phyloP scores from a whole-genome alignment of 2,329 filamentous ascomycete genomes.

The Dactylonectria estremocensis region DNA sequence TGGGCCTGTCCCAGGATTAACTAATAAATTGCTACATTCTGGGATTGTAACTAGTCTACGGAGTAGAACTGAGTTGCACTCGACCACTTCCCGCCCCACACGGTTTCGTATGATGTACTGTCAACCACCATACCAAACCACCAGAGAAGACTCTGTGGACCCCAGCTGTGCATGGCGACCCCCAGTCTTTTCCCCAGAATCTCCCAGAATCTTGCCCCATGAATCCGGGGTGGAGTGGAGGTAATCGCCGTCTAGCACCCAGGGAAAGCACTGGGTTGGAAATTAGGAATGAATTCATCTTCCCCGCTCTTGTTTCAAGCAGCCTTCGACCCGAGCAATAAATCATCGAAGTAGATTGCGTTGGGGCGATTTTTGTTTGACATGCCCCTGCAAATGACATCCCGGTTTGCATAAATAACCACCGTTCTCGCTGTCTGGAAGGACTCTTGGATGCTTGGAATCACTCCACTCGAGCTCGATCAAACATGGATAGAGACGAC shows the following conservation, averaged over 20 bases:
- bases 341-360: not conserved
- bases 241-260: not conserved
- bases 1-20: not conserved
- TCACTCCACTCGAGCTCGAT: not conserved
- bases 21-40: not conserved
- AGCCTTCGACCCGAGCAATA: not conserved
- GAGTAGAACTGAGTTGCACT: not conserved
- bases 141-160: not conserved
- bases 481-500: not conserved
- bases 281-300: not conserved
- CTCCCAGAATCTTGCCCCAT: not conserved
- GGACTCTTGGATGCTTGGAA: not conserved
- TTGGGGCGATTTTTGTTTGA: not conserved
- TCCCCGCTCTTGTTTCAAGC: not conserved
- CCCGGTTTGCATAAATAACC: not conserved
- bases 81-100: not conserved
- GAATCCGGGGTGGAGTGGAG: not conserved
- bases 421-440: not conserved
- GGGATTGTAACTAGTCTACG: not conserved
- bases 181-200: not conserved
- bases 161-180: not conserved
- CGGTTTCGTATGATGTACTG: not conserved
- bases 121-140: not conserved
- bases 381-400: not conserved
- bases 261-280: not conserved